phyloP scores from a whole-genome alignment of 2,329 filamentous ascomycete genomes.

The Neobulgaria alba region DNA sequence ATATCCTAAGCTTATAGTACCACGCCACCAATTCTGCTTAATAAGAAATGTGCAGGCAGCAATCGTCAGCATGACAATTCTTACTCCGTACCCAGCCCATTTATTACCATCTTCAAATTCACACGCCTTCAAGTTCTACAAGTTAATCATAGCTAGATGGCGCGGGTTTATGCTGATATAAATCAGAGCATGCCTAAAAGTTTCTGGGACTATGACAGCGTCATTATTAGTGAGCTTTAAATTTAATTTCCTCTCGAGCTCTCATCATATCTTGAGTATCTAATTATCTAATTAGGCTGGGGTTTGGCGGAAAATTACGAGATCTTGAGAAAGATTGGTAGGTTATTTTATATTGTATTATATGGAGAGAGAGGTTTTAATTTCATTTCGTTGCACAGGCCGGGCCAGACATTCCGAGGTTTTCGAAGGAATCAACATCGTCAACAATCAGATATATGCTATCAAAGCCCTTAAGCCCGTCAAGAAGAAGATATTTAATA shows the following conservation, averaged over 20 bases:
- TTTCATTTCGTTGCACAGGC: conserved; percentile 42
- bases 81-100: too few relatives aligned
- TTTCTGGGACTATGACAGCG: conserved; percentile 99
- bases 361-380: conserved; percentile 6
- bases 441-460: conserved; percentile 99
- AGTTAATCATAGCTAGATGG: conserved; percentile 43
- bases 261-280: too few relatives aligned
- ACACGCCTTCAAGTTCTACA: too few relatives aligned
- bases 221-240: conserved; percentile 97
- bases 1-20: too few relatives aligned
- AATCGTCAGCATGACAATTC: too few relatives aligned
- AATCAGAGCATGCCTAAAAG: conserved; percentile 98
- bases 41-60: too few relatives aligned
- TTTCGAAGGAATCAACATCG: conserved; percentile 97
- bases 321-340: conserved; percentile 96
- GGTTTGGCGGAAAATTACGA: conserved; percentile 98
- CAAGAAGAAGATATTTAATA: conserved; percentile 99
- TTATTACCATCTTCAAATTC: too few relatives aligned
- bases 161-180: conserved; percentile 97
- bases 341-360: conserved; percentile 30
- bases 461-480: conserved; percentile 99
- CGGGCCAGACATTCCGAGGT: conserved; percentile 99
- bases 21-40: too few relatives aligned
- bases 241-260: too few relatives aligned
- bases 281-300: too few relatives aligned